Conservation (phyloP, 805 yeast genomes). For the Komagataella kurtzmanii region DNA sequence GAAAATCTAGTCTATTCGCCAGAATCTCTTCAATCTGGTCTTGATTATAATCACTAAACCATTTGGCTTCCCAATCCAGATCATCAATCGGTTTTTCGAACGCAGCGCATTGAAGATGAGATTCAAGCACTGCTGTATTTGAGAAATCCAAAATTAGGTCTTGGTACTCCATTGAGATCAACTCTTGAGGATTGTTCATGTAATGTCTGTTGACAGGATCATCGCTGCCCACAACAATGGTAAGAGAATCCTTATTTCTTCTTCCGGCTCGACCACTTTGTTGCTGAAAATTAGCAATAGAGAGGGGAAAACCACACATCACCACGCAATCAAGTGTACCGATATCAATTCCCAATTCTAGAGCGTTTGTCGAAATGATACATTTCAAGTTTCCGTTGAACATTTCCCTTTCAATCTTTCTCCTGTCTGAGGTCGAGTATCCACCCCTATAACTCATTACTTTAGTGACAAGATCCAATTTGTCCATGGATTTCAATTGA, state of each 20-base stretch:
- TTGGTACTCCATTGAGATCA: conserved; percentile 40
- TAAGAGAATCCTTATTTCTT: conserved; percentile 71
- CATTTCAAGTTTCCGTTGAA: conserved; percentile 77
- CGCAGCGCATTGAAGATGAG: conserved; percentile 92
- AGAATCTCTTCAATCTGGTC: conserved; percentile 21
- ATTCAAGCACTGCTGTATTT: conserved; percentile 51
- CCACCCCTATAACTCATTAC: conserved; percentile 96
- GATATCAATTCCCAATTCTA: conserved; percentile 91
- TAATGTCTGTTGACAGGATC: conserved; percentile 82
- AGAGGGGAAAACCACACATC: conserved; percentile 85
- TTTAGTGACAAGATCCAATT: conserved; percentile 34
- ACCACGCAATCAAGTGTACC: conserved; percentile 87
- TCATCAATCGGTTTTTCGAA: conserved; percentile 58
- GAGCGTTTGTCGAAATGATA: conserved; percentile 87
- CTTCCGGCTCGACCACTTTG: conserved; percentile 98
- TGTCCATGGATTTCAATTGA: conserved; percentile 29
- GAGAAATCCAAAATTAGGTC: conserved; percentile 49
- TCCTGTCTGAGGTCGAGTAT: conserved; percentile 72
- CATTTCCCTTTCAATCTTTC: conserved; percentile 83
- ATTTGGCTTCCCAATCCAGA: conserved; percentile 35
- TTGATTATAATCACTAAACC: conserved; percentile 31
- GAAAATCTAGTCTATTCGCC: conserved; percentile 24
- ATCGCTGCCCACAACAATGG: conserved; percentile 70
- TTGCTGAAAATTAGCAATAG: conserved; percentile 80
- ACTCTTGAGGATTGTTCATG: conserved; percentile 50